Evolutionary conservation across 768 basidiomycete genomes (phyloP).

Genomic region (Lentinula aciculospora): DNA sequence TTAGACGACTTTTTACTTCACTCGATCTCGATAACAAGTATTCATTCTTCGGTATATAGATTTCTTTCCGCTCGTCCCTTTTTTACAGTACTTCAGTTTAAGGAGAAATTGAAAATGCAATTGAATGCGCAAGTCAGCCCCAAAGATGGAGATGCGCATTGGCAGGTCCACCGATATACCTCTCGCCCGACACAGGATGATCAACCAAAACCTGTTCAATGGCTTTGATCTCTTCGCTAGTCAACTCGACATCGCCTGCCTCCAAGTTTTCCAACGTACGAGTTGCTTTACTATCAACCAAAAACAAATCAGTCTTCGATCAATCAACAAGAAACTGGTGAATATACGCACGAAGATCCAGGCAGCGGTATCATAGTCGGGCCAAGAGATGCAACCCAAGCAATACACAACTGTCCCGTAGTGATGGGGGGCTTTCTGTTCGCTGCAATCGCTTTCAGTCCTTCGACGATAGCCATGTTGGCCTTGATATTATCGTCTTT

Average conservation of each 20-base stretch:
- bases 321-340: neutral
- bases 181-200: slow-evolving; percentile 2
- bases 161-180: neutral
- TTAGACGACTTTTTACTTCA: neutral
- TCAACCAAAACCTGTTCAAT: slow-evolving; percentile 2
- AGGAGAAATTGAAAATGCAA: too few relatives aligned
- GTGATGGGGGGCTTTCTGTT: slow-evolving; percentile 30
- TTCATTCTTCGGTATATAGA: too few relatives aligned
- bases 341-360: slow-evolving; percentile 24
- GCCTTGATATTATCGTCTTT: slow-evolving; percentile 38
- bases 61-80: too few relatives aligned
- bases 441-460: slow-evolving; percentile 31
- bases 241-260: slow-evolving; percentile 24
- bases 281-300: slow-evolving; percentile 9
- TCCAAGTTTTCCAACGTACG: slow-evolving; percentile 40
- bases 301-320: neutral
- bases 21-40: too few relatives aligned
- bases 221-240: neutral
- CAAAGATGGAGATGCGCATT: neutral
- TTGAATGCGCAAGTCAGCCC: too few relatives aligned
- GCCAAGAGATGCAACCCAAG: slow-evolving; percentile 36
- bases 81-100: too few relatives aligned
- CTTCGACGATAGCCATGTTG: slow-evolving; percentile 40
- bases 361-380: slow-evolving; percentile 44
- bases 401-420: slow-evolving; percentile 36